Percentiles rank a stretch among this genome's conserved stretches.
Evolutionary conservation across 106 monocot genomes (phyloP).

Genomic region (Dactylorhiza incarnata): DNA sequence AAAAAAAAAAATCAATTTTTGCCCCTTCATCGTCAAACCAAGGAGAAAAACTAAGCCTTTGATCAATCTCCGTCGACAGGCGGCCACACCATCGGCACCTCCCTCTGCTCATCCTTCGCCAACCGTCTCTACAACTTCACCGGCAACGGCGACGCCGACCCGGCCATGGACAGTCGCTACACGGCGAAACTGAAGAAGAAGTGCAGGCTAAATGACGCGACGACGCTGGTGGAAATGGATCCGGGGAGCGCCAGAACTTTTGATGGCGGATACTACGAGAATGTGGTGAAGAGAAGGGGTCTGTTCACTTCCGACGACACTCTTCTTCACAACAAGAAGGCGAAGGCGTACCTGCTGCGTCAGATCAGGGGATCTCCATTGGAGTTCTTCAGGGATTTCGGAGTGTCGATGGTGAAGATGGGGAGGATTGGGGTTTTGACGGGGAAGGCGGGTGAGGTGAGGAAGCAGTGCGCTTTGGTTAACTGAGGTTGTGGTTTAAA

Average conservation of each 20-base stretch:
- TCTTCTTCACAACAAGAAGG: slow-evolving; percentile 15
- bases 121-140: slow-evolving; percentile 50
- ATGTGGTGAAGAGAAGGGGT: slow-evolving; percentile 24
- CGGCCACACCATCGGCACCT: slow-evolving; percentile 40
- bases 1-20: too few species aligned
- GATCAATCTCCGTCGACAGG: slow-evolving; percentile 1
- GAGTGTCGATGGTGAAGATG: slow-evolving; percentile 44
- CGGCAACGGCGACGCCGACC: slow-evolving; percentile 34
- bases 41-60: background rate
- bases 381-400: slow-evolving; percentile 22
- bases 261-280: slow-evolving; percentile 34
- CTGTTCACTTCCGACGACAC: slow-evolving; percentile 44
- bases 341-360: slow-evolving; percentile 11
- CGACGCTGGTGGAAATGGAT: slow-evolving; percentile 41
- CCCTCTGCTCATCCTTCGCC: slow-evolving; percentile 33
- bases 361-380: background rate
- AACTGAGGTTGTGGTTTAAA: slow-evolving; percentile 10
- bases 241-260: slow-evolving; percentile 45
- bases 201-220: slow-evolving; percentile 34
- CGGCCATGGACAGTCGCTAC: slow-evolving; percentile 35
- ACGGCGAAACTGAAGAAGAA: slow-evolving; percentile 26
- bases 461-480: slow-evolving; percentile 37
- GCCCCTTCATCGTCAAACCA: background rate
- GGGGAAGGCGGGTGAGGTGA: slow-evolving; percentile 41
- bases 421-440: slow-evolving; percentile 36